Evolutionary conservation across 108 stramenopile genomes (phyloP), one percentile per base, ranked within the genome.

Genomic region (Nannochloropsis salina): DNA sequence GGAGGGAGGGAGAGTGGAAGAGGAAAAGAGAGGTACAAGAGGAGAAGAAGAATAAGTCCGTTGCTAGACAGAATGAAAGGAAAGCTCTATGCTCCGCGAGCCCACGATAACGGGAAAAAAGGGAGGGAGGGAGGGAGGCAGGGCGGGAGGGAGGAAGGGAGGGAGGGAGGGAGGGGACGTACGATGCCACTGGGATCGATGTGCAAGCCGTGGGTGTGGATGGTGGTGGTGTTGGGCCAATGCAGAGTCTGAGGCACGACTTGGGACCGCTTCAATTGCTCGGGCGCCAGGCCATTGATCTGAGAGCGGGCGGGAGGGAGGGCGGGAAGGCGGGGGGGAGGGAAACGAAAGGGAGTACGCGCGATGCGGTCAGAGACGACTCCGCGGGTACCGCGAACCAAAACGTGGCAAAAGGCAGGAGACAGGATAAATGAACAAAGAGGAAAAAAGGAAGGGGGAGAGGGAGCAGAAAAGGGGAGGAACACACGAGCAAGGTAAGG

Each of bases 151-250:
- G 11, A 45, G 40, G 22, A 84, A 44, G 61, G 12, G 20, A 15
- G 44, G 20, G 83, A 45, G 83, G 44, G 83, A 43, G 20, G 11
- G 22, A 3, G 43, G 83, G 22, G 12, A 44, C 40, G 21, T 10
- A 74, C 85, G 9, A 85, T 44, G 21, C 85, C 88, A 11, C 47
- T 43, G 21, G 88, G 88, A 9, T 84, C 84, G 45, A 88, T 82
- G 84, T 88, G 88, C 81, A 85, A 85, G 44, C 88, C 88, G 85
- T 88, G 88, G 41, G 85, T 85, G 44, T 88, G 88, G 20, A 88
- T 79, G 42, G 84, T 88, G 40, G 88, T 88, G 47, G 47, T 51
- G 47, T 51, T 51, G 9, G 47, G 47, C 47, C 47, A 51, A 12
- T 51, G 47, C 47, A 51, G 47, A 9, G 47, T 51, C 47, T 51